Percentiles rank a stretch among this genome's conserved stretches.
These are phyloP conservation scores for Westerdykella sp. DNA, from an alignment of 2,329 filamentous ascomycete species.

Conservation along the genomic window DNA sequence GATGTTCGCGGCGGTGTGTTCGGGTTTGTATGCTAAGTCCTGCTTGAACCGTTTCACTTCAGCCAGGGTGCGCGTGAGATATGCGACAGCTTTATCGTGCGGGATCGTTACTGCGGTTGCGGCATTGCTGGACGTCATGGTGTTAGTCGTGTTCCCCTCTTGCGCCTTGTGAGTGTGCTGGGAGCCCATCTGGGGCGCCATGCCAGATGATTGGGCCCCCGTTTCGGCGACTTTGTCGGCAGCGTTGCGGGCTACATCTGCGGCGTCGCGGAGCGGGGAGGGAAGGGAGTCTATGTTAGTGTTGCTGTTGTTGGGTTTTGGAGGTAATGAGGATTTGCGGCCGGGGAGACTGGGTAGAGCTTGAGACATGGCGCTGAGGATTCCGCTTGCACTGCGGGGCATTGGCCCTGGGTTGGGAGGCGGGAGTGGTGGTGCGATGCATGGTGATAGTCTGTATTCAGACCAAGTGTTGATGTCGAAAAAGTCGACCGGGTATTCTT, in stretches of 20 bases:
- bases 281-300: slow-evolving; percentile 30
- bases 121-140: slow-evolving; percentile 10
- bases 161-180: slow-evolving; percentile 15
- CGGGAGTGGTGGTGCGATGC: slow-evolving; percentile 62
- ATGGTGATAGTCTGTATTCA: slow-evolving; percentile 70
- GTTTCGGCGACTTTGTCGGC: slow-evolving; percentile 24
- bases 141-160: background rate
- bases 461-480: slow-evolving; percentile 76
- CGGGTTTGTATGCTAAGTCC: slow-evolving; percentile 59
- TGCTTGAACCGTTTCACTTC: slow-evolving; percentile 69
- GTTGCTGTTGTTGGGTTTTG: slow-evolving; percentile 9
- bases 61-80: slow-evolving; percentile 68
- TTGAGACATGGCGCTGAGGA: slow-evolving; percentile 45
- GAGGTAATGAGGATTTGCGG: slow-evolving; percentile 33
- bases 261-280: slow-evolving; percentile 13
- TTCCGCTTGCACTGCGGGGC: slow-evolving; percentile 38
- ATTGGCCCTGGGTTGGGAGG: slow-evolving; percentile 41
- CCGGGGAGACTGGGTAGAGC: slow-evolving; percentile 37
- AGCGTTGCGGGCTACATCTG: slow-evolving; percentile 16
- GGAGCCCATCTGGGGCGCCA: slow-evolving; percentile 46
- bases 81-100: slow-evolving; percentile 52
- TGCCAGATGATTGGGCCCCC: slow-evolving; percentile 25
- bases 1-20: slow-evolving; percentile 57
- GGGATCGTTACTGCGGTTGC: slow-evolving; percentile 48
- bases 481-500: slow-evolving; percentile 78